phyloP scores from a whole-genome alignment of 768 basidiomycete species.

The Macrolepiota dolichaula region DNA sequence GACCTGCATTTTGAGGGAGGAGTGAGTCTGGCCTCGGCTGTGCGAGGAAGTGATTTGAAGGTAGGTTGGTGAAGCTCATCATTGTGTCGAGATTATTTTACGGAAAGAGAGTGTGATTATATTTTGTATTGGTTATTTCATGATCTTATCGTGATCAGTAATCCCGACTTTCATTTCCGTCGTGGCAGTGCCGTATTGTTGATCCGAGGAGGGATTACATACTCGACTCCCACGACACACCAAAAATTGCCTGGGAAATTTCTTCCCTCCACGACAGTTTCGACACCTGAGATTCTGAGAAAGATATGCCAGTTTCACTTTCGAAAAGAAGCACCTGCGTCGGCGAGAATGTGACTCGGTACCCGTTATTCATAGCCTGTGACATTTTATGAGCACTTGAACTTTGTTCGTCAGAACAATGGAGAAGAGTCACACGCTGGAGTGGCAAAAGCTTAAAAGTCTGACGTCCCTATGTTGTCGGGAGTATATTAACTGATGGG shows the following conservation, averaged over 20 bases:
- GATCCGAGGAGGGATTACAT: not conserved
- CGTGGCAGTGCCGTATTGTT: not conserved
- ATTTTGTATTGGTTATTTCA: not conserved
- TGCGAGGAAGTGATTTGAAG: constrained; percentile 27
- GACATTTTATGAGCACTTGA: not conserved
- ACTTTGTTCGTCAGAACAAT: not conserved
- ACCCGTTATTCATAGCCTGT: not conserved
- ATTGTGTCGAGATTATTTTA: not conserved
- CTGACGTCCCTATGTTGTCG: not conserved
- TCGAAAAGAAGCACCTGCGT: not conserved
- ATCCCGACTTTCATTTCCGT: not conserved
- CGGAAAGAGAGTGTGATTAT: not conserved
- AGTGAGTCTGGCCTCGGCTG: constrained; percentile 28
- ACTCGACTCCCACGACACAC: not conserved
- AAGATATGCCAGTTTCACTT: not conserved
- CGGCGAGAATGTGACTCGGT: not conserved
- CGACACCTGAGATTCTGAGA: not conserved
- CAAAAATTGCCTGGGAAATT: not conserved
- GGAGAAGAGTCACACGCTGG: not conserved
- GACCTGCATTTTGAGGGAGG: constrained; percentile 21
- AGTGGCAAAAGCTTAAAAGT: not conserved
- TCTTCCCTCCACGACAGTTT: not conserved
- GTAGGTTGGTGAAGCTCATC: constrained; percentile 1
- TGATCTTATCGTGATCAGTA: constrained; percentile 6
- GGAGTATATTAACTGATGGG: not conserved